Evolutionary conservation across 441 rosid species (phyloP).

Genomic region (Euphorbia celastroides): DNA sequence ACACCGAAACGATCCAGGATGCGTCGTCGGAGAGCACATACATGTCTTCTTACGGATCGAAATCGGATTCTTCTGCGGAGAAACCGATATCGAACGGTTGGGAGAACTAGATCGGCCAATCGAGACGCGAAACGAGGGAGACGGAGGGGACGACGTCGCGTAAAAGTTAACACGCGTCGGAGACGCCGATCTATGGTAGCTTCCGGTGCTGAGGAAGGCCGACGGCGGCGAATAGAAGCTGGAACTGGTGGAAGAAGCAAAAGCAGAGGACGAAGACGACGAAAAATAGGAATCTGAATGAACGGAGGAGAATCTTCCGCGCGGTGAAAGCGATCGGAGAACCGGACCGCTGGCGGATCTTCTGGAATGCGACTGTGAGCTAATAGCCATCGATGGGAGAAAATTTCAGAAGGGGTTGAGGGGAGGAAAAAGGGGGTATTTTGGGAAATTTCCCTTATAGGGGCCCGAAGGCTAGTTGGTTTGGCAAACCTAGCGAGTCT

Average conservation of each 20-base stretch:
- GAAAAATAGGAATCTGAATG: conserved; percentile 12
- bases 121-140: conserved; percentile 53
- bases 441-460: not conserved
- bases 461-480: conserved; percentile 42
- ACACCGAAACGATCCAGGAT: conserved; percentile 82
- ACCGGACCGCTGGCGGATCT: conserved; percentile 40
- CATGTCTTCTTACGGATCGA: conserved; percentile 52
- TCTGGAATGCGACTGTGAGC: conserved; percentile 30
- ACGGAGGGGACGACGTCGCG: conserved; percentile 27
- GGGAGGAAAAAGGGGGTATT: not conserved
- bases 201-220: conserved; percentile 24
- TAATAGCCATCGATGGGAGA: conserved; percentile 23
- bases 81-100: conserved; percentile 41
- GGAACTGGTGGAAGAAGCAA: conserved; percentile 65
- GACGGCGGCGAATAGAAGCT: conserved; percentile 49
- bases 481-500: conserved; percentile 74
- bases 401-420: conserved; percentile 3
- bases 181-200: conserved; percentile 41
- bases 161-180: conserved; percentile 56
- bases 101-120: conserved; percentile 68
- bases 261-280: conserved; percentile 33
- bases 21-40: conserved; percentile 87
- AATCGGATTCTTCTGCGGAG: conserved; percentile 29
- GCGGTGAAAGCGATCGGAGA: conserved; percentile 45
- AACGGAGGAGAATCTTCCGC: conserved; percentile 31